Base-by-base conservation (phyloP, 129 eudicot species). In the Sambucus nigra region DNA sequence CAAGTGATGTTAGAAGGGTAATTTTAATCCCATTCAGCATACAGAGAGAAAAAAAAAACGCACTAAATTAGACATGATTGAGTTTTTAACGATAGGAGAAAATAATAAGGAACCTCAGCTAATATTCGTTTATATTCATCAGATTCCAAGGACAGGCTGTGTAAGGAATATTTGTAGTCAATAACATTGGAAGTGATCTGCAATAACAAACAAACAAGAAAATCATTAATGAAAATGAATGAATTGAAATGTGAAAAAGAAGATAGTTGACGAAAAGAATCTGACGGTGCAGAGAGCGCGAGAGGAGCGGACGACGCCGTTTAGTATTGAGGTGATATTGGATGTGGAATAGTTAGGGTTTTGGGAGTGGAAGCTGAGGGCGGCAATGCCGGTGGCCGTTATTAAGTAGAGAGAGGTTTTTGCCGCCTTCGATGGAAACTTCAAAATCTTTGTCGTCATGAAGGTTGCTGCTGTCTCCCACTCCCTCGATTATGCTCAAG, bases 151-250 rank as follows among this genome's bases (percentile, higher is more conserved):
- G 76, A 45, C 35, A 91, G 55, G 1, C 95, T 88, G 49, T 56
- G 81, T 57, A 91, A 57, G 32, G 95, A 84, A 60, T 79, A 91
- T 69, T 91, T 91, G 81, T 91, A 91, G 48, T 91, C 98, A 56
- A 69, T 73, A 33, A 74, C 80, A 73, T 68, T 76, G 2, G 76
- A 75, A 61, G 77, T 61, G 31, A 91, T 79, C 98, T 89, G 73
- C 58, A 65, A n/a, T n/a, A n/a, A n/a, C n/a, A n/a, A n/a, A 52
- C 47, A 44, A 20, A 53, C 18, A 45, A 29, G 13, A 46, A 47
- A 40, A 7, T 17, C 29, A n/a, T 5, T 9, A 17, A 41, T 17
- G 15, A 15, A 32, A 47, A 35, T 11, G 9, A 49, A 24, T 7
- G 16, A 44, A 2, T 2, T n/a, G 5, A 2, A 0, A 41, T 24